Evolutionary conservation across 306 rosid genomes (phyloP).

Genomic region (Dryas drummondii): DNA sequence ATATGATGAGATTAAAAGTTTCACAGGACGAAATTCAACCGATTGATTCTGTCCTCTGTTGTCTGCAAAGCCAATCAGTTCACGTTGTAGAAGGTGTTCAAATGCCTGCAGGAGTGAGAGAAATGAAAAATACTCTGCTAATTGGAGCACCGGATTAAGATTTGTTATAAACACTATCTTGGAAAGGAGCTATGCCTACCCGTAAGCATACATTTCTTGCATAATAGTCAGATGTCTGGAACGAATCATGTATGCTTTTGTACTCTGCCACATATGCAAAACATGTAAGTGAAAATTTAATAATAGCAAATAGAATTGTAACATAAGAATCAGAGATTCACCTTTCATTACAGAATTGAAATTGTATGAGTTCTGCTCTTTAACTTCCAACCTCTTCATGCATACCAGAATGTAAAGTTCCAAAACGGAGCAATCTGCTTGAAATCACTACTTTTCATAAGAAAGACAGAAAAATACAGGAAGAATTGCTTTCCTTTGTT

Average conservation of each 20-base stretch:
- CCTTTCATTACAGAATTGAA: slow-evolving; percentile 89
- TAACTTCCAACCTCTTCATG: slow-evolving; percentile 85
- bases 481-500: neutral
- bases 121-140: neutral
- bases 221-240: slow-evolving; percentile 63
- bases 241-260: slow-evolving; percentile 60
- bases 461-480: neutral
- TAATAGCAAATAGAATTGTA: slow-evolving; percentile 12
- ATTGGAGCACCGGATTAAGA: slow-evolving; percentile 6
- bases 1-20: slow-evolving; percentile 61
- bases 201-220: slow-evolving; percentile 68
- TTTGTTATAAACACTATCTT: slow-evolving; percentile 14
- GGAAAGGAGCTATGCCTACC: slow-evolving; percentile 42
- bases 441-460: neutral
- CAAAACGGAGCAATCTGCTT: slow-evolving; percentile 77
- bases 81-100: slow-evolving; percentile 80
- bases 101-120: slow-evolving; percentile 64
- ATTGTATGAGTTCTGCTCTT: slow-evolving; percentile 80
- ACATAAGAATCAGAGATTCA: slow-evolving; percentile 28
- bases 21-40: slow-evolving; percentile 69
- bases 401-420: slow-evolving; percentile 89
- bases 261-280: slow-evolving; percentile 60
- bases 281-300: slow-evolving; percentile 24
- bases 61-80: slow-evolving; percentile 71
- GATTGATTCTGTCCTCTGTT: slow-evolving; percentile 65